Conservation (phyloP, 805 yeast species). For the Cyberlindnera lachancei region DNA sequence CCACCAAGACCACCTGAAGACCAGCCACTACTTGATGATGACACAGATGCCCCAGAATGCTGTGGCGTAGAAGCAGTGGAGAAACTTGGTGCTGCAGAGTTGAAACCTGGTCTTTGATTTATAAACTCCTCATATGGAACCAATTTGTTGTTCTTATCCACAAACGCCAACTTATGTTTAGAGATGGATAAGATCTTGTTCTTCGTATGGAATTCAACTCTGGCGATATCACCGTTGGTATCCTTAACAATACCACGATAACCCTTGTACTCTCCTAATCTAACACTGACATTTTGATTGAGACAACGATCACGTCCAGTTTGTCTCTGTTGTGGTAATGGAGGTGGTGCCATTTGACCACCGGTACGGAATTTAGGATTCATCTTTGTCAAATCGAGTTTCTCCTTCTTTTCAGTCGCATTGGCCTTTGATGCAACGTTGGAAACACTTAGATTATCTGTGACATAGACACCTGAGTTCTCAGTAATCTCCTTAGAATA, state of each 20-base stretch:
- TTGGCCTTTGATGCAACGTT: constrained; percentile 83
- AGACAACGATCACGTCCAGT: constrained; percentile 78
- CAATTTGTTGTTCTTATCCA: constrained; percentile 58
- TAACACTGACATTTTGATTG: constrained; percentile 78
- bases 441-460: constrained; percentile 64
- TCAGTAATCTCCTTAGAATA: constrained; percentile 74
- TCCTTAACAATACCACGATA: constrained; percentile 89
- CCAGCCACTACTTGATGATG: constrained; percentile 14
- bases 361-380: constrained; percentile 62
- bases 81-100: constrained; percentile 11
- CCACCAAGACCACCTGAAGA: constrained; percentile 27
- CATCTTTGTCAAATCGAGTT: constrained; percentile 73
- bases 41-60: too few relatives aligned
- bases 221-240: constrained; percentile 84
- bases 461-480: constrained; percentile 87
- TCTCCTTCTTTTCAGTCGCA: constrained; percentile 32
- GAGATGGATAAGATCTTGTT: constrained; percentile 81
- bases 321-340: constrained; percentile 34
- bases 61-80: constrained; percentile 6
- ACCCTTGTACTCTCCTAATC: constrained; percentile 91
- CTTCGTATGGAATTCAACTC: constrained; percentile 91
- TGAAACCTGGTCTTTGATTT: constrained; percentile 32
- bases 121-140: constrained; percentile 76
- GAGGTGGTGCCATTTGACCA: constrained; percentile 50
- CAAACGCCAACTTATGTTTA: constrained; percentile 70